Evolutionary conservation across 345 rosid species (phyloP), one percentile per base, ranked within the genome.

Genomic region (Pugionium dolabratum): DNA sequence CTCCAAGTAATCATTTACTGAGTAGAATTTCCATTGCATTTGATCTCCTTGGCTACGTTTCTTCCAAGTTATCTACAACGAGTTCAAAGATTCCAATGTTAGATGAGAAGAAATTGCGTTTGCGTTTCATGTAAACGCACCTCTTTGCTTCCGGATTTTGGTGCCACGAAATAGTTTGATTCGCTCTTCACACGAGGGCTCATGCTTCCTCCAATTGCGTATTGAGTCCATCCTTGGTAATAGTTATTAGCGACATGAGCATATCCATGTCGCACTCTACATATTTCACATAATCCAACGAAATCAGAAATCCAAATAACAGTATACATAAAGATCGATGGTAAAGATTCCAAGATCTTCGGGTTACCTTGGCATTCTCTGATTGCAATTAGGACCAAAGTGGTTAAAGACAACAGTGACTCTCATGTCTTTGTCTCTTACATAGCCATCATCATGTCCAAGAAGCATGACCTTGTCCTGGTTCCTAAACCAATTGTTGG

Each of bases 401-500:
- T 86, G 93, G 70, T 83, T 92, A 76, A 82, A 82, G 8, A 76
- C 78, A 42, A 89, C 80, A 4, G 89, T 89, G 9, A 72, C 92
- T 73, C 78, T 89, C 92, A 85, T 87, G 57, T 79, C 75, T 73
- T 59, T 79, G 70, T 89, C 90, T 36, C 84, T 72, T 7, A 59
- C 7, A 67, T 64, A 81, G 4, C 85, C 91, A 52, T 89, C 92
- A 52, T 87, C 90, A 31, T 91, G 91, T 3, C 92, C 88, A 0
- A 87, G 85, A 45, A 89, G 90, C 96, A 89, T 87, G 44, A 89
- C 96, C 79, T 91, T 89, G 76, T 89, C 90, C 9, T 87, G 96
- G 68, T 84, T 78, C 50, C 79, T 83, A 30, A 89, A 85, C 96
- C 92, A 82, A 48, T 89, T 85, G 80, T 88, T 91, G 0, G 86